A percentile compares a stretch with the other conserved stretches of the same genome.
phyloP scores from a whole-genome alignment of 1,139 yeast genomes.

The Saccharomyces hybrid region DNA sequence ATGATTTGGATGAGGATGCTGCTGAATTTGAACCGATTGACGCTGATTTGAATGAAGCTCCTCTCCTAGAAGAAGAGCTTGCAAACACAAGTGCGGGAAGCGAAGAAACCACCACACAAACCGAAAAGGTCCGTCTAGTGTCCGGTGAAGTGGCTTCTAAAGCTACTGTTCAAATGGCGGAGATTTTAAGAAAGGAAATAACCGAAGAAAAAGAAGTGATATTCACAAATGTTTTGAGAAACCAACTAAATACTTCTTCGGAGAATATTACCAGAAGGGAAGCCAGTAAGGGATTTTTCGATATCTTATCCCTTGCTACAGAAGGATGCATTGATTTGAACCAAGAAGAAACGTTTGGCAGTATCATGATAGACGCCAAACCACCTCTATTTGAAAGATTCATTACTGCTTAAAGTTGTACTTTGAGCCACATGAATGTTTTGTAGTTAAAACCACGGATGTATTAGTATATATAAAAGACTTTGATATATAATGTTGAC shows the following conservation, averaged over 20 bases:
- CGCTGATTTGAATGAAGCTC: constrained; percentile 9
- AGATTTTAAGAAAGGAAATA: background rate
- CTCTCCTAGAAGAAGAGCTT: constrained; percentile 4
- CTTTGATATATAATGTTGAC: background rate
- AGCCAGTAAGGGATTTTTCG: constrained; percentile 75
- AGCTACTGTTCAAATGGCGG: constrained; percentile 1
- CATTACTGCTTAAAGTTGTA: constrained; percentile 17
- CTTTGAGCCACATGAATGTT: too few species aligned
- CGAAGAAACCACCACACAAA: background rate
- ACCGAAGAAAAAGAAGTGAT: background rate
- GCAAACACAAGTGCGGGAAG: background rate
- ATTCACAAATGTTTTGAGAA: background rate
- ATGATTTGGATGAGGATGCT: constrained; percentile 1
- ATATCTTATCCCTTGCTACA: constrained; percentile 75
- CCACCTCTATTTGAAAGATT: constrained; percentile 43
- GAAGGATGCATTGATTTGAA: constrained; percentile 58
- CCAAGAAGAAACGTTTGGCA: constrained; percentile 57
- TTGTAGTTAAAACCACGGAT: background rate
- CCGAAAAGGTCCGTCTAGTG: background rate
- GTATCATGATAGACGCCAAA: constrained; percentile 48
- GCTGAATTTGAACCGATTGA: constrained; percentile 12
- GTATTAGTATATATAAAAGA: background rate
- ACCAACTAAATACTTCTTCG: constrained; percentile 34
- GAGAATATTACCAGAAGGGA: constrained; percentile 50
- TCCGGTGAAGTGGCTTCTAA: constrained; percentile 1